Base-by-base conservation (phyloP, 83 land plant genomes). In the Diphasiastrum complanatum region DNA sequence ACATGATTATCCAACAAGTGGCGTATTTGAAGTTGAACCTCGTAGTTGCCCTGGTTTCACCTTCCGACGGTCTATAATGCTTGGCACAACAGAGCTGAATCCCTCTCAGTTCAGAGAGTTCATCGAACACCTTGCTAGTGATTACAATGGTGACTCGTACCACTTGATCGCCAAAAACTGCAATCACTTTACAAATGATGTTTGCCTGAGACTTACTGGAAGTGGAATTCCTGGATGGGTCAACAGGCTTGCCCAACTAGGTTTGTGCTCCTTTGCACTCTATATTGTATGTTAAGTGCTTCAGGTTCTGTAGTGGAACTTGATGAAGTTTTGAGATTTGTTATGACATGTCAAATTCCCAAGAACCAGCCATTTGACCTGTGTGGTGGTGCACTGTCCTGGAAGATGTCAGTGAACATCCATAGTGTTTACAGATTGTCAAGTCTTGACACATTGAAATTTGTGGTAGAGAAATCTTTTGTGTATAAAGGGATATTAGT, bases 161-260 rank as follows among this genome's bases (percentile, higher is more conserved):
- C 75, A 84, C 60, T 78, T 87, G 20, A 81, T 87, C 43, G 63
- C 76, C 28, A 84, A 79, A 75, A 87, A 87, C 72, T 87, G 93
- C 68, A 84, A 84, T 69, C 93, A 87, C 50, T 87, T 87, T 67
- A 79, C 86, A 36, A 78, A 82, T 43, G 93, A 84, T 62, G 80
- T 70, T 25, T 68, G 86, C 36, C 22, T 67, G 32, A 60, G 71
- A 48, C 65, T 87, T 26, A 79, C 85, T 4, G 81, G 81, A 11
- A 76, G 54, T 3, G 47, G 85, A 4, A 87, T 87, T 26, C 93
- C 93, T 48, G 64, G 77, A 6, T 84, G 93, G 93, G 85, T 86
- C 16, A 86, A 86, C 68, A 77, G 91, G n/a, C 84, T 86, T 51
- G 87, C 91, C 47, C 53, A 78, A 54, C 50, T 83, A 29, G 84